Percentiles rank a stretch among this genome's conserved stretches.
phyloP scores from a whole-genome alignment of 73 alveolate genomes.

The Stentor coeruleus region DNA sequence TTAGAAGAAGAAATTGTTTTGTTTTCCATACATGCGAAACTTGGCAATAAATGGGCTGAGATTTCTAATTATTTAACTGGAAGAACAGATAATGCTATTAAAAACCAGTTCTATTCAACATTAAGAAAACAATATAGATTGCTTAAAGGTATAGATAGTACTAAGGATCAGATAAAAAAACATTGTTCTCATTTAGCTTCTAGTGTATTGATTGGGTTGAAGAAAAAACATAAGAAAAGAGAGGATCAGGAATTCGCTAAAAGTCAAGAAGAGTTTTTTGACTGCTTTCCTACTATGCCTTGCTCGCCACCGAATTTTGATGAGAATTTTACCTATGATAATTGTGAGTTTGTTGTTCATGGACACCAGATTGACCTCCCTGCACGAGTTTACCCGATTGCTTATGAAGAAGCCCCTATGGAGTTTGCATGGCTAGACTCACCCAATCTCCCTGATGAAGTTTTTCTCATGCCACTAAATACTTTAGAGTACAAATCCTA shows the following conservation, averaged over 20 bases:
- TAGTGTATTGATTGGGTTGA: not conserved
- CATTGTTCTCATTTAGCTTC: not conserved
- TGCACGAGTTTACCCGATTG: not conserved
- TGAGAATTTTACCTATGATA: not conserved
- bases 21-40: slow-evolving; percentile 56
- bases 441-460: slow-evolving; percentile 11
- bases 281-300: not conserved
- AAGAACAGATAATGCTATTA: slow-evolving; percentile 92
- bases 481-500: not conserved
- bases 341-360: not conserved
- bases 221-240: not conserved
- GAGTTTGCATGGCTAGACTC: slow-evolving; percentile 7
- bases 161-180: not conserved
- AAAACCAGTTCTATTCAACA: slow-evolving; percentile 72
- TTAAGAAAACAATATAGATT: slow-evolving; percentile 29
- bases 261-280: not conserved
- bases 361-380: slow-evolving; percentile 18
- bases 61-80: slow-evolving; percentile 75
- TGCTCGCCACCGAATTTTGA: not conserved
- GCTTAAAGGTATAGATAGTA: slow-evolving; percentile 6
- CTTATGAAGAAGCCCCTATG: slow-evolving; percentile 22
- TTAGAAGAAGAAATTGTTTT: slow-evolving; percentile 70
- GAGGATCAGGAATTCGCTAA: not conserved
- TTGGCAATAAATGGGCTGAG: slow-evolving; percentile 94
- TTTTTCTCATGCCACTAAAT: slow-evolving; percentile 14